These are phyloP conservation scores for Elaphomyces granulatus DNA, from an alignment of 495 filamentous ascomycete genomes.

Conservation along the genomic window DNA sequence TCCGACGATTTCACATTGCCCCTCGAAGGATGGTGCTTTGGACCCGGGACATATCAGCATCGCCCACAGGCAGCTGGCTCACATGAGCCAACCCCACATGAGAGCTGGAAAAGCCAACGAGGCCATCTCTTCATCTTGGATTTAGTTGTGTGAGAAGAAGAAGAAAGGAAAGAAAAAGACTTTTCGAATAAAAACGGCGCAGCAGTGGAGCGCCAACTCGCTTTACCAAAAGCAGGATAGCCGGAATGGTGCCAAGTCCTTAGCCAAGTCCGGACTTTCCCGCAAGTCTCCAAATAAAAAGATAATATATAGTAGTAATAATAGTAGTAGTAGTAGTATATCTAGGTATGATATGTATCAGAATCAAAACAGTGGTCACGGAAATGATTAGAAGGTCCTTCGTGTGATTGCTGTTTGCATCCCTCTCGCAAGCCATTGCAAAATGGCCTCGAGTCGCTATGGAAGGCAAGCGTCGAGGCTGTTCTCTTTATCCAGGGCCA, in stretches of 20 bases:
- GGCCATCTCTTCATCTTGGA: constrained; percentile 40
- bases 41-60: constrained; percentile 38
- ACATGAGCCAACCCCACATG: constrained; percentile 18
- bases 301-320: too few species aligned
- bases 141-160: constrained; percentile 36
- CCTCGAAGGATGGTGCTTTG: constrained; percentile 33
- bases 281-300: too few species aligned
- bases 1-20: constrained; percentile 30
- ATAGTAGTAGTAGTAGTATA: too few species aligned
- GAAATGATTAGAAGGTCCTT: too few species aligned
- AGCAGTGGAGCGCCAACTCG: not conserved
- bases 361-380: too few species aligned
- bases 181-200: not conserved
- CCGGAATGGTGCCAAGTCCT: constrained; percentile 2
- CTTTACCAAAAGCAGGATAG: not conserved
- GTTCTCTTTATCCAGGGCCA: constrained; percentile 17
- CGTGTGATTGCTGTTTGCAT: too few species aligned
- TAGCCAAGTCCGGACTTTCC: too few species aligned
- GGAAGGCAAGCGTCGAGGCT: constrained; percentile 29
- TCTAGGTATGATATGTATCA: too few species aligned
- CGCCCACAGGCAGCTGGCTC: constrained; percentile 27
- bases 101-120: constrained; percentile 31
- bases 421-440: too few species aligned
- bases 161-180: constrained; percentile 4
- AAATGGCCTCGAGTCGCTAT: constrained; percentile 31